These are phyloP conservation scores for Nannochloropsis salina DNA, from an alignment of 108 stramenopile genomes.

Conservation along the genomic window DNA sequence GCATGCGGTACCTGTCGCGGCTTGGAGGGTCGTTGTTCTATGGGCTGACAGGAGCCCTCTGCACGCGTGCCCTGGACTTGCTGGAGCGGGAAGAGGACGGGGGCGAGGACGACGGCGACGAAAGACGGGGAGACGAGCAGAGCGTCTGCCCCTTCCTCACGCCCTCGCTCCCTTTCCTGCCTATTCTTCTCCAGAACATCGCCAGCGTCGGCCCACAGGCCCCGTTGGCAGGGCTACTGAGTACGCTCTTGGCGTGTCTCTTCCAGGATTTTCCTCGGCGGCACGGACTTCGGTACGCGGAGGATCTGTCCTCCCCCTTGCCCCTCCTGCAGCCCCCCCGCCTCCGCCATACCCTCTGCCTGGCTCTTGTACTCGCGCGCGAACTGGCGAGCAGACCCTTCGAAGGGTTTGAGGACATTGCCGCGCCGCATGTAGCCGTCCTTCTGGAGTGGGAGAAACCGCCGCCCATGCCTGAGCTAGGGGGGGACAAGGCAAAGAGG, in stretches of 20 bases:
- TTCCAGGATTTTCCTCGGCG: not conserved
- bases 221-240: not conserved
- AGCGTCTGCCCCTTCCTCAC: not conserved
- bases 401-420: no score
- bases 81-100: not conserved
- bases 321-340: conserved; percentile 6
- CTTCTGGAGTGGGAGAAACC: no score
- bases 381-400: not conserved
- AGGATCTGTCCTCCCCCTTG: not conserved
- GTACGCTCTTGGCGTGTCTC: not conserved
- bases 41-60: no score
- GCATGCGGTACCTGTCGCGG: not conserved
- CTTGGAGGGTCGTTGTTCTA: not conserved
- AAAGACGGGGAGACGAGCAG: not conserved
- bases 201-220: not conserved
- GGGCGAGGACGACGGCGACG: not conserved
- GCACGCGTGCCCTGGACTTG: no score
- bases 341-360: not conserved
- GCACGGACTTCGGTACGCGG: not conserved
- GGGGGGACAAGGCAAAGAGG: not conserved
- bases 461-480: not conserved
- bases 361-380: not conserved
- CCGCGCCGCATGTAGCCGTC: no score
- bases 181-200: not conserved
- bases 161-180: not conserved